These are phyloP conservation scores for Alternaria dauci DNA, from an alignment of 2,329 filamentous ascomycete genomes.

Conservation along the genomic window DNA sequence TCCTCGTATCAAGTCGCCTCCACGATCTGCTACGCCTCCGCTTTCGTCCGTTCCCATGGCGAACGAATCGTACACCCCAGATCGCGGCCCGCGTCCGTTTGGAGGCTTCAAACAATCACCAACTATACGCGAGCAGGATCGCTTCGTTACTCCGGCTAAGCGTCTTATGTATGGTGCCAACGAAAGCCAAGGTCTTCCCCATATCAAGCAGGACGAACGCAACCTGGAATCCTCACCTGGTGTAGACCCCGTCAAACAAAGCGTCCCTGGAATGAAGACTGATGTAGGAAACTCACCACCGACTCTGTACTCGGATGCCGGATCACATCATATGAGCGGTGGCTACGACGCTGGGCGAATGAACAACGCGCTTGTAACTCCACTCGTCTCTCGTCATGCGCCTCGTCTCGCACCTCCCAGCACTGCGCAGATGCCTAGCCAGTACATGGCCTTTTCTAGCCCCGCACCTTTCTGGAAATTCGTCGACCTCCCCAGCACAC, in stretches of 20 bases:
- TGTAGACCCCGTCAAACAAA: constrained; percentile 44
- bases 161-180: constrained; percentile 41
- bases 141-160: constrained; percentile 48
- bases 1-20: constrained; percentile 51
- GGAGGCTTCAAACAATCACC: constrained; percentile 45
- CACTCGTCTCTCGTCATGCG: constrained; percentile 75
- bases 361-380: constrained; percentile 63
- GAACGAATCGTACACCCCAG: constrained; percentile 63
- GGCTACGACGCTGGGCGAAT: constrained; percentile 37
- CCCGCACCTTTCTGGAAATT: constrained; percentile 91
- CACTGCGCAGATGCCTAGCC: constrained; percentile 80
- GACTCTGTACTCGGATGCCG: constrained; percentile 47
- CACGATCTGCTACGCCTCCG: constrained; percentile 58
- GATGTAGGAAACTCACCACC: constrained; percentile 49
- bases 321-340: constrained; percentile 41
- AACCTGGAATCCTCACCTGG: constrained; percentile 43
- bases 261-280: constrained; percentile 42
- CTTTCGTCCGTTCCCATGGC: constrained; percentile 58
- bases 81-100: constrained; percentile 58
- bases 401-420: constrained; percentile 80
- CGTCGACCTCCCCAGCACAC: constrained; percentile 78
- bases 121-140: constrained; percentile 37
- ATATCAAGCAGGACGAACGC: constrained; percentile 37
- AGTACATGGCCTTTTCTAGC: constrained; percentile 85
- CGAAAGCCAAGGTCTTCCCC: constrained; percentile 30